Evolutionary conservation across 2,329 filamentous ascomycete genomes (phyloP), one percentile per base, ranked within the genome.

Genomic region (Pseudocercospora ulei): DNA sequence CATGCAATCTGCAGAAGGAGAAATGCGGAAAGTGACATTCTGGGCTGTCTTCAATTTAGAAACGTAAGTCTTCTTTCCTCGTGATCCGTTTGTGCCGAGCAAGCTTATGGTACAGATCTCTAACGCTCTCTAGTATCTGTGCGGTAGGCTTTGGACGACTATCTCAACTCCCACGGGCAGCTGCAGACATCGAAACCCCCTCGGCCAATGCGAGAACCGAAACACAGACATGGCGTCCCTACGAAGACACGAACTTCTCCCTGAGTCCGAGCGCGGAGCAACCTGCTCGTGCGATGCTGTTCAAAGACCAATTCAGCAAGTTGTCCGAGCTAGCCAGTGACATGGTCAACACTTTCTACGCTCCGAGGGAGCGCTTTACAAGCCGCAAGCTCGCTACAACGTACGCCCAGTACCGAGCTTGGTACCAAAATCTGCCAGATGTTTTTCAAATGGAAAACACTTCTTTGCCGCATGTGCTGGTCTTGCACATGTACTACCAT

Each of bases 291-390:
- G 49, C 48, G 9, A 56, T 53, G 41, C 42, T 54, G 45, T 65
- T 66, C 47, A 53, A 64, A 7, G 60, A 65, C 17, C 58, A 78
- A 48, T 78, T 83, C 49, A 80, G 77, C 53, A 75, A 79, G 52
- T 68, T 86, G 35, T 82, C 78, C 46, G 79, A 84, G 59, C 71
- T 85, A 1, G 75, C 83, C 1, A 81, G 82, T 56, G 72, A 80
- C 49, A 79, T 77, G 18, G 66, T 82, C 12, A 80, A 79, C 54
- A 71, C 80, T 24, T 70, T 84, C n/a, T 80, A 83, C 54, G 78
- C 80, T 3, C 80, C 81, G 0, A 75, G 73, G 8, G 70, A 72
- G 39, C 73, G 73, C 3, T 66, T 84, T 28, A 80, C 75, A 0
- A 76, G 76, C 47, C 69, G 71, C 24, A 72, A 74, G 24, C 63